A percentile compares a stretch with the other conserved stretches of the same genome.
Conservation (phyloP, 805 yeast species). For the Sugiyamaella valdiviana region DNA sequence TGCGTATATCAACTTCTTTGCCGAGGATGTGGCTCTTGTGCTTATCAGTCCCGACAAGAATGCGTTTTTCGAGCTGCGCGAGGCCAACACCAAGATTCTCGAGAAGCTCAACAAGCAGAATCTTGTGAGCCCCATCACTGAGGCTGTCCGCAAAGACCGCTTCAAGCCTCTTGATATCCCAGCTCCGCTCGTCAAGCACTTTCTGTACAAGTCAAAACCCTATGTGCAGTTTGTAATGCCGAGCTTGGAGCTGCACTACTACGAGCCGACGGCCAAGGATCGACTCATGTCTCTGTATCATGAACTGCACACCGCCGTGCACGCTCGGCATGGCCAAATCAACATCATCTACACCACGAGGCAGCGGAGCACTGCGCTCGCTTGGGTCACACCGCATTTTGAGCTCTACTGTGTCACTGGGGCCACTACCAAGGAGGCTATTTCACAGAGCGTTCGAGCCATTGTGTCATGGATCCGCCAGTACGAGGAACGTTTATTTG, state of each 20-base stretch:
- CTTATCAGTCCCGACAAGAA: conserved; percentile 66
- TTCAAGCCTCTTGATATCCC: conserved; percentile 47
- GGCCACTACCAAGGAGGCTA: conserved; percentile 49
- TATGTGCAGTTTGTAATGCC: conserved; percentile 60
- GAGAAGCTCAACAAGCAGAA: conserved; percentile 35
- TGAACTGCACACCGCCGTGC: conserved; percentile 36
- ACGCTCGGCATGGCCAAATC: conserved; percentile 25
- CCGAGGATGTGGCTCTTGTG: conserved; percentile 37
- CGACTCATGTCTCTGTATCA: conserved; percentile 27
- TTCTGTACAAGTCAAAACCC: conserved; percentile 65
- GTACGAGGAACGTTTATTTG: conserved; percentile 64
- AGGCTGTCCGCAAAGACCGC: conserved; percentile 35
- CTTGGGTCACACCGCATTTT: conserved; percentile 53
- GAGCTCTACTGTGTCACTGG: conserved; percentile 60
- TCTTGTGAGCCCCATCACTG: conserved; percentile 35
- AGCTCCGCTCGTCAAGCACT: conserved; percentile 61
- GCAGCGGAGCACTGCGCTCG: conserved; percentile 36
- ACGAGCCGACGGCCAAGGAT: conserved; percentile 22
- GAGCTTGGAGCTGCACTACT: conserved; percentile 34
- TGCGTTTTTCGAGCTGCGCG: conserved; percentile 69
- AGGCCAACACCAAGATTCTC: conserved; percentile 49
- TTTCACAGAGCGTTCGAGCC: conserved; percentile 55
- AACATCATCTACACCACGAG: conserved; percentile 25
- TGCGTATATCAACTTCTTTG: conserved; percentile 63
- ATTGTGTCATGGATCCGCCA: conserved; percentile 72